Conservation (phyloP, 768 basidiomycete genomes). For the Pleurotus platypus region DNA sequence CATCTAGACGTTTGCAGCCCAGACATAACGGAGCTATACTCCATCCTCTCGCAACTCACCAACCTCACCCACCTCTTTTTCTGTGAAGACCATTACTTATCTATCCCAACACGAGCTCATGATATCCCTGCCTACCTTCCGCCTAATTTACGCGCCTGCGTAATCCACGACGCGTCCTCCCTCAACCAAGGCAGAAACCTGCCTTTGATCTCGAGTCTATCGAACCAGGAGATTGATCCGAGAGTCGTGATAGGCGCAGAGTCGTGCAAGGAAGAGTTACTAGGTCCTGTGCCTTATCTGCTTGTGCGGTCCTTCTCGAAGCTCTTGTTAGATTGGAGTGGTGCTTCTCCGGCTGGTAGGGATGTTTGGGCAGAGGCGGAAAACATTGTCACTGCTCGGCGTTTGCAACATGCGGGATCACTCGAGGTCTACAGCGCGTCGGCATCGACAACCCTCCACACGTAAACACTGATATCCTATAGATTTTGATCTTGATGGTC, state of each 20-base stretch:
- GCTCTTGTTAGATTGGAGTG: constrained; percentile 1
- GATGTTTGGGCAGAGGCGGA: neutral
- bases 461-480: no score
- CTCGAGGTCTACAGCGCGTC: no score
- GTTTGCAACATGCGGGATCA: no score
- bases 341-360: neutral
- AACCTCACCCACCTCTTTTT: constrained; percentile 2
- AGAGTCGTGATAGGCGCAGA: constrained; percentile 1
- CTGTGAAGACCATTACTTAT: neutral
- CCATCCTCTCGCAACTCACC: neutral
- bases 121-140: neutral
- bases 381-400: neutral
- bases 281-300: neutral
- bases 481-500: no score
- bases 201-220: no score
- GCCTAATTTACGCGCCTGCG: neutral
- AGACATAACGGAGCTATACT: neutral
- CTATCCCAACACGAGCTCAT: neutral
- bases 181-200: neutral
- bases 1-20: constrained; percentile 3
- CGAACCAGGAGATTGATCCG: neutral
- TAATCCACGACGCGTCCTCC: neutral
- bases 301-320: neutral
- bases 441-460: no score
- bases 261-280: neutral